Percentiles rank a stretch among this genome's conserved stretches.
phyloP scores from a whole-genome alignment of 768 basidiomycete genomes.

The Collybiopsis confluens region DNA sequence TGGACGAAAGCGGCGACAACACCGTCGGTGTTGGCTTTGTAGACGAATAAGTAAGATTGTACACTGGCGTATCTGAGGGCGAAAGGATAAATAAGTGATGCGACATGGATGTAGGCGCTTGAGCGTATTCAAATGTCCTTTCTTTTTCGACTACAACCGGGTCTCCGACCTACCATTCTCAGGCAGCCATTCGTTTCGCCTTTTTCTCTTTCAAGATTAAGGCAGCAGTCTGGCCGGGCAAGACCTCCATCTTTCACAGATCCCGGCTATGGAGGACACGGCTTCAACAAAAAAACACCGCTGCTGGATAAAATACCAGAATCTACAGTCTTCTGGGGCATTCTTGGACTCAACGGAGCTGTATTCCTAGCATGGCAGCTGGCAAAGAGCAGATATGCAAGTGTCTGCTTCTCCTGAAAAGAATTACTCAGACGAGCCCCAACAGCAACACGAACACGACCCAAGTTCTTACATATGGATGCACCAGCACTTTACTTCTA shows the following conservation, averaged over 20 bases:
- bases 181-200: background rate
- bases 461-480: conserved; percentile 41
- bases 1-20: conserved; percentile 70
- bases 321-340: conserved; percentile 53
- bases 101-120: conserved; percentile 51
- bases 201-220: background rate
- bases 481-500: conserved; percentile 58
- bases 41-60: conserved; percentile 79
- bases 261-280: background rate
- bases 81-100: conserved; percentile 85
- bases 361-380: conserved; percentile 61
- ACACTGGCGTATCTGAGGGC: conserved; percentile 83
- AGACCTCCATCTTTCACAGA: background rate
- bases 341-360: conserved; percentile 58
- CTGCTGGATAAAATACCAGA: conserved; percentile 53
- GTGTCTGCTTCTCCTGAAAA: conserved; percentile 9
- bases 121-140: background rate
- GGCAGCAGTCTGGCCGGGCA: conserved; percentile 6
- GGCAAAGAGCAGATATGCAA: conserved; percentile 33
- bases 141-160: conserved; percentile 1
- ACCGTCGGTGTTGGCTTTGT: conserved; percentile 61
- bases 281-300: background rate
- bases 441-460: conserved; percentile 37
- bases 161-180: background rate
- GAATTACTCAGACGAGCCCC: background rate